Conservation (phyloP, 495 filamentous ascomycete species). For the Daldinia childiae region DNA sequence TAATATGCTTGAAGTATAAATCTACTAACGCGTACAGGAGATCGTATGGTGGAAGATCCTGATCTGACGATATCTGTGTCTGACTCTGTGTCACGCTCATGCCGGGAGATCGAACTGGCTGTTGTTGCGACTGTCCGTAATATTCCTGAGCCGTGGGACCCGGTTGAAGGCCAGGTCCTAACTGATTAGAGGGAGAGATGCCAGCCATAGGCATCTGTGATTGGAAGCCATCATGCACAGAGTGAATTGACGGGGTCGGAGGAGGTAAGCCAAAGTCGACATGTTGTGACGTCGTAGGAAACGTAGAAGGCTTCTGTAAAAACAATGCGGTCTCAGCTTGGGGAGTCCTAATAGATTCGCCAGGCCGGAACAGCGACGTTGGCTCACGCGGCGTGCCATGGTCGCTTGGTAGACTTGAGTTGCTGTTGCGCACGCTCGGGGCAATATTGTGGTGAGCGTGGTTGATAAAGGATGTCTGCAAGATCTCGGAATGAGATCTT, state of each 20-base stretch:
- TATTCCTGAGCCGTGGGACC: constrained; percentile 55
- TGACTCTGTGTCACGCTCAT: constrained; percentile 50
- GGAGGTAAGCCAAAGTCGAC: constrained; percentile 51
- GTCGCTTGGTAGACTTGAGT: constrained; percentile 56
- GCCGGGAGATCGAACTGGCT: constrained; percentile 58
- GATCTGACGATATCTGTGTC: constrained; percentile 63
- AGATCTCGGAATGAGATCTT: constrained; percentile 59
- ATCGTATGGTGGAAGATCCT: constrained; percentile 86
- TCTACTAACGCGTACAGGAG: constrained; percentile 82
- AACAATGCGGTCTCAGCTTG: constrained; percentile 70
- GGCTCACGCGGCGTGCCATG: constrained; percentile 57
- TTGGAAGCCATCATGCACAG: constrained; percentile 49
- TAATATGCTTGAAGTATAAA: constrained; percentile 90
- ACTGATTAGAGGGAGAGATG: constrained; percentile 50
- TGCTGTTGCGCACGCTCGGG: constrained; percentile 58
- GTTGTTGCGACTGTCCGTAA: constrained; percentile 51
- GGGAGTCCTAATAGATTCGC: constrained; percentile 59
- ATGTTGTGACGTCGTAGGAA: constrained; percentile 40
- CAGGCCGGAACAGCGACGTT: constrained; percentile 51
- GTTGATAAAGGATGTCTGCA: constrained; percentile 50
- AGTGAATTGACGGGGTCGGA: constrained; percentile 42
- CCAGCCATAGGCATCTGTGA: constrained; percentile 47
- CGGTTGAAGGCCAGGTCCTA: constrained; percentile 41
- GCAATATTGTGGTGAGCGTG: constrained; percentile 56
- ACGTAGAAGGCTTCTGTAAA: constrained; percentile 65